A percentile compares a stretch with the other conserved stretches of the same genome.
Evolutionary conservation across 495 filamentous ascomycete species (phyloP).

Genomic region (Aspergillus bridgeri): DNA sequence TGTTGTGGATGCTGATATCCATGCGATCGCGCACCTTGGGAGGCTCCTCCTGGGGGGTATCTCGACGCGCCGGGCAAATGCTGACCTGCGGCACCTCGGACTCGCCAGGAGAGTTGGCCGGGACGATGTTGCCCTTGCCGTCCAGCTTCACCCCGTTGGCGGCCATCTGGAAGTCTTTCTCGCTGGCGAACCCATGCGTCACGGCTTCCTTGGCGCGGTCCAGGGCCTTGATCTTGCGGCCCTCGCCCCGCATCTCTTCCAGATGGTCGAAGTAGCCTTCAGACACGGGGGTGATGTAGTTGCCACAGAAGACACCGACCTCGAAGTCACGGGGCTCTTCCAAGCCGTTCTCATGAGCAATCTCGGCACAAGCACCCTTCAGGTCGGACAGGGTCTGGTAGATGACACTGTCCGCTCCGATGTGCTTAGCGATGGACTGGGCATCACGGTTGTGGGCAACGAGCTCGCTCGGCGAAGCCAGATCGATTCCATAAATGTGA

Average conservation of each 20-base stretch:
- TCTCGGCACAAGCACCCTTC: slow-evolving; percentile 73
- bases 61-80: slow-evolving; percentile 19
- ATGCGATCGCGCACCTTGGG: slow-evolving; percentile 49
- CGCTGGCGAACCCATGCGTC: slow-evolving; percentile 58
- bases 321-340: slow-evolving; percentile 67
- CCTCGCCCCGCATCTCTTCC: slow-evolving; percentile 70
- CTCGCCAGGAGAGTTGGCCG: slow-evolving; percentile 34
- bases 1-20: slow-evolving; percentile 61
- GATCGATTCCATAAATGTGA: slow-evolving; percentile 85
- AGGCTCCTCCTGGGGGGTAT: slow-evolving; percentile 27
- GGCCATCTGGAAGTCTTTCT: slow-evolving; percentile 60
- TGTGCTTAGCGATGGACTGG: slow-evolving; percentile 68
- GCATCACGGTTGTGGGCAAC: slow-evolving; percentile 76
- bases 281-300: slow-evolving; percentile 80
- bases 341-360: slow-evolving; percentile 51
- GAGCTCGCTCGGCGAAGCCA: slow-evolving; percentile 77
- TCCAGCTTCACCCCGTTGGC: slow-evolving; percentile 59
- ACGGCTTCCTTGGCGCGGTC: slow-evolving; percentile 68
- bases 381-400: slow-evolving; percentile 86
- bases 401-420: slow-evolving; percentile 88
- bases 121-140: slow-evolving; percentile 54
- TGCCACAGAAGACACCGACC: slow-evolving; percentile 93
- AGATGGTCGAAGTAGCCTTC: slow-evolving; percentile 86
- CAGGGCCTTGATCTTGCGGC: slow-evolving; percentile 65
- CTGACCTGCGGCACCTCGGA: slow-evolving; percentile 39